phyloP scores from a whole-genome alignment of 331 rosid genomes.

The Dryas integrifolia region DNA sequence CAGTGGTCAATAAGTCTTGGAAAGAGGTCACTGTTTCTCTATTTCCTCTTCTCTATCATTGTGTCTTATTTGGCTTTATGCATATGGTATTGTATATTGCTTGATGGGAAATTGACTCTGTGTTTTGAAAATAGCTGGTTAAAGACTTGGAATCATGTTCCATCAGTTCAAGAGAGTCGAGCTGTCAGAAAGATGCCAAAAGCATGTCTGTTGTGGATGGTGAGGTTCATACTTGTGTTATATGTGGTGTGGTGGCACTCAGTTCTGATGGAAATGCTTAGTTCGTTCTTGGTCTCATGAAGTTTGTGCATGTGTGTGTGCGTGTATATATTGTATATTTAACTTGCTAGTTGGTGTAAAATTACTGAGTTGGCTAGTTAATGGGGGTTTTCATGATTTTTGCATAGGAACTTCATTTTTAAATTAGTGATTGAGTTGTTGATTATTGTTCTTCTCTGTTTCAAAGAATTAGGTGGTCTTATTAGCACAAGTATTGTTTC shows the following conservation, averaged over 20 bases:
- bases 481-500: background rate
- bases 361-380: background rate
- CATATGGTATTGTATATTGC: constrained; percentile 16
- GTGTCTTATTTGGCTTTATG: constrained; percentile 8
- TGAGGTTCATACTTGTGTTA: constrained; percentile 30
- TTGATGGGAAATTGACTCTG: constrained; percentile 26
- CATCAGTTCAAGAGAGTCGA: constrained; percentile 36
- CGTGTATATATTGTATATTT: background rate
- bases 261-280: background rate
- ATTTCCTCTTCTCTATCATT: constrained; percentile 20
- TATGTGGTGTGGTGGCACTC: background rate
- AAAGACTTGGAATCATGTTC: constrained; percentile 63
- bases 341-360: background rate
- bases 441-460: background rate
- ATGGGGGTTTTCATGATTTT: background rate
- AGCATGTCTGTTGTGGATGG: constrained; percentile 29
- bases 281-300: background rate
- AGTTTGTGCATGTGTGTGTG: background rate
- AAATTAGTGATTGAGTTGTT: background rate
- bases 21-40: constrained; percentile 49
- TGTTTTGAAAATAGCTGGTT: constrained; percentile 45
- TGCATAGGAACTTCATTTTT: background rate
- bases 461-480: background rate
- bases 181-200: constrained; percentile 35
- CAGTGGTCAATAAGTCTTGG: constrained; percentile 71